Evolutionary conservation across 371 early-diverging fungal species (phyloP).

Genomic region (Sporodiniella umbellata): DNA sequence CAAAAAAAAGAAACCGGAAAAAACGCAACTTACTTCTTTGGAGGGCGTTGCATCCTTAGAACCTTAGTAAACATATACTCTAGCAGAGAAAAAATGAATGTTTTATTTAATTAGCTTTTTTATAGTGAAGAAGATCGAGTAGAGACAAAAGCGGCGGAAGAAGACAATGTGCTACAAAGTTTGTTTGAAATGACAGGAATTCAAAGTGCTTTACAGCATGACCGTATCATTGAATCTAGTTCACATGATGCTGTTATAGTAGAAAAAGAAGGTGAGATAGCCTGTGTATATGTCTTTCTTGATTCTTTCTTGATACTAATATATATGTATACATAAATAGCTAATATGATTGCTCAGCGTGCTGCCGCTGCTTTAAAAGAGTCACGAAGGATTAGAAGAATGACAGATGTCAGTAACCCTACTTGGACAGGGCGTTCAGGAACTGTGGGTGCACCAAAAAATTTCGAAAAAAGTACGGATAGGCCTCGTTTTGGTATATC

Average conservation of each 20-base stretch:
- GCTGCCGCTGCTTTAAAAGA: conserved; percentile 57
- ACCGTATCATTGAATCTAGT: conserved; percentile 73
- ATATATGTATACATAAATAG: conserved; percentile 16
- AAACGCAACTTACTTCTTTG: conserved; percentile 35
- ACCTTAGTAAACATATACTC: conserved; percentile 45
- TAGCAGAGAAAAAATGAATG: not conserved
- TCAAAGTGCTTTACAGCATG: conserved; percentile 85
- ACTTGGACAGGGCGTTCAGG: conserved; percentile 73
- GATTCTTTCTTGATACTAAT: too few species aligned
- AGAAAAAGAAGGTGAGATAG: conserved; percentile 69
- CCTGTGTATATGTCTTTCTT: too few species aligned
- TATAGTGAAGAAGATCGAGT: not conserved
- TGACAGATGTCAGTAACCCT: conserved; percentile 49
- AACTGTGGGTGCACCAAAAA: conserved; percentile 53
- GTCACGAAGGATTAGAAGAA: conserved; percentile 34
- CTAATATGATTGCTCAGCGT: conserved; percentile 49
- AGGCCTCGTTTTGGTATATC: conserved; percentile 47
- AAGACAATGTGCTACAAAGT: conserved; percentile 61
- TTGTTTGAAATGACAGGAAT: conserved; percentile 82
- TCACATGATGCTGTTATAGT: conserved; percentile 65
- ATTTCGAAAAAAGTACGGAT: conserved; percentile 7
- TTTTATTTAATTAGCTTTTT: not conserved
- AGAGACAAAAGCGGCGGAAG: conserved; percentile 17
- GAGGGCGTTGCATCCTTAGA: conserved; percentile 56
- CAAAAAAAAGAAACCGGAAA: conserved; percentile 32